These are phyloP conservation scores for Irpex sp. DNA, from an alignment of 1,284 basidiomycete genomes.

Conservation along the genomic window DNA sequence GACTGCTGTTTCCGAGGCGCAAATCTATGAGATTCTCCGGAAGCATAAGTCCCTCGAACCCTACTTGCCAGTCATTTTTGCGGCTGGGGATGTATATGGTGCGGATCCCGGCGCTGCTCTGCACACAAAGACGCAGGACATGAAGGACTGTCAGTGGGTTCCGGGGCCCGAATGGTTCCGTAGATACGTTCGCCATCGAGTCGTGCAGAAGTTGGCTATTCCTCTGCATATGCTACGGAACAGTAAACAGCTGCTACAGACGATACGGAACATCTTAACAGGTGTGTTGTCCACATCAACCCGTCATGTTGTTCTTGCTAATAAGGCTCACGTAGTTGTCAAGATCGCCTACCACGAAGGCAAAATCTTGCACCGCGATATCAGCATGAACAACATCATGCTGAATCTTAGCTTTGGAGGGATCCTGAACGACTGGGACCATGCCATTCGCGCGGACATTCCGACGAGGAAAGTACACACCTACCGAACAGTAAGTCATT, in stretches of 20 bases:
- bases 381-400: conserved; percentile 15
- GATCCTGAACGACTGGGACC: conserved; percentile 16
- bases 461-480: not conserved
- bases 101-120: not conserved
- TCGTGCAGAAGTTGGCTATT: conserved; percentile 5
- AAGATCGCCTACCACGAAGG: not conserved
- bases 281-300: too few relatives aligned
- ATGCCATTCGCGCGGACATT: not conserved
- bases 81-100: not conserved
- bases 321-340: not conserved
- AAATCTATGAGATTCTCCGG: not conserved
- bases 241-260: not conserved
- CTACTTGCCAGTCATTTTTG: not conserved
- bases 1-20: not conserved
- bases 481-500: not conserved
- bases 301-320: too few relatives aligned
- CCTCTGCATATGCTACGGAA: not conserved
- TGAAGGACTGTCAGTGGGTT: not conserved
- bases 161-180: not conserved
- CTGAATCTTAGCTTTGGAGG: conserved; percentile 5
- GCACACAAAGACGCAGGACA: not conserved
- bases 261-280: conserved; percentile 1
- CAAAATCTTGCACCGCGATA: conserved; percentile 14
- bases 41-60: not conserved
- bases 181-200: conserved; percentile 1